Conservation (phyloP, 2,329 filamentous ascomycete species). For the Knoxdaviesia capensis region DNA sequence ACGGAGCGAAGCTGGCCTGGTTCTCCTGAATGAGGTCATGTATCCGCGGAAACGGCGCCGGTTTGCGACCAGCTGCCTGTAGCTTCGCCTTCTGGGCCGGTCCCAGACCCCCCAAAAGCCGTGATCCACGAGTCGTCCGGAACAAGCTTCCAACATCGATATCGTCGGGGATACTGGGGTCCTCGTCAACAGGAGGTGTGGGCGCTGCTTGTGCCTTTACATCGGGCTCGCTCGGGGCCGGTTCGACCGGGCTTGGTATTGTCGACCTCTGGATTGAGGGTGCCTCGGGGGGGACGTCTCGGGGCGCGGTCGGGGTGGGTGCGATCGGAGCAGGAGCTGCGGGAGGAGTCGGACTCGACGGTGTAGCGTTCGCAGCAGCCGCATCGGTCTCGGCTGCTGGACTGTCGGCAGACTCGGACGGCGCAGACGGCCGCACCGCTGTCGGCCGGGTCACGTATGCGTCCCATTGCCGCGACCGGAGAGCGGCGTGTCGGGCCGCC, state of each 20-base stretch:
- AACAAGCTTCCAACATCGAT: too few relatives aligned
- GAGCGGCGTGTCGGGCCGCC: conserved; percentile 39
- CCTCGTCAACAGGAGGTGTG: too few relatives aligned
- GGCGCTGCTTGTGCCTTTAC: not conserved
- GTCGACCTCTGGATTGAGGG: not conserved
- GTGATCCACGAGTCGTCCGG: too few relatives aligned
- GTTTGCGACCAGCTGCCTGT: too few relatives aligned
- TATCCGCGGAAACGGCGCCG: too few relatives aligned
- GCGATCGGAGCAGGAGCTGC: not conserved
- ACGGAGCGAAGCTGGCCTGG: too few relatives aligned
- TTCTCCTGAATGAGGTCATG: too few relatives aligned
- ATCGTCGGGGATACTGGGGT: too few relatives aligned
- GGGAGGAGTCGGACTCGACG: not conserved
- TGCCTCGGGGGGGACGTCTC: not conserved
- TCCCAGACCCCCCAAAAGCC: too few relatives aligned
- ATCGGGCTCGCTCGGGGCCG: not conserved
- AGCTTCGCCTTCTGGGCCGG: too few relatives aligned
- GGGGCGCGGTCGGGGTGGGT: not conserved
- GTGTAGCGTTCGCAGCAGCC: not conserved
- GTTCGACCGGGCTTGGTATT: not conserved
- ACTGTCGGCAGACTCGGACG: not conserved
- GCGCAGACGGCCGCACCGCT: too few relatives aligned
- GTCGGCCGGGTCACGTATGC: too few relatives aligned
- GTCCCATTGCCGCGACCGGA: conserved; percentile 26
- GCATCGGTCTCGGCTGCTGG: not conserved